Percentiles rank a stretch among this genome's conserved stretches.
Conservation (phyloP, 495 filamentous ascomycete species). For the Aspergillus nanangensis region DNA sequence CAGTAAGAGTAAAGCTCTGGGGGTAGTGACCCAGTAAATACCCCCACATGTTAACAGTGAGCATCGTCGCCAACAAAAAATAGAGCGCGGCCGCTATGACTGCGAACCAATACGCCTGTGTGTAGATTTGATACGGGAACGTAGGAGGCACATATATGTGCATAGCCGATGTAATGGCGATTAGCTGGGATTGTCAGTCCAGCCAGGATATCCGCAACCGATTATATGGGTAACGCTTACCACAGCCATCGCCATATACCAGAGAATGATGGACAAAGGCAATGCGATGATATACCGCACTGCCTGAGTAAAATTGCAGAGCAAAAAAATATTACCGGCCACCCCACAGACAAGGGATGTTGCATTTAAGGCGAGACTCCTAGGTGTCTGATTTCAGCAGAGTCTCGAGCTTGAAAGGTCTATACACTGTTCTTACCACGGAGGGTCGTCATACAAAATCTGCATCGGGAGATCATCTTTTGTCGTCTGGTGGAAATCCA, state of each 20-base stretch:
- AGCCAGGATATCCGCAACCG: too few species aligned
- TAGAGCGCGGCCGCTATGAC: conserved; percentile 66
- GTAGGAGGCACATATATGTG: conserved; percentile 55
- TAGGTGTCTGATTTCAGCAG: too few species aligned
- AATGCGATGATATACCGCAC: neutral
- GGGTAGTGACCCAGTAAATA: conserved; percentile 76
- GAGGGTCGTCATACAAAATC: too few species aligned
- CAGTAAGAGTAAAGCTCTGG: conserved; percentile 67
- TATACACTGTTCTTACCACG: too few species aligned
- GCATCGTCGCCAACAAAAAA: conserved; percentile 53
- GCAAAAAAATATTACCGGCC: neutral
- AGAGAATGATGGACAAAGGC: too few species aligned
- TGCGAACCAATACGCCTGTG: conserved; percentile 74
- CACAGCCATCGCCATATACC: too few species aligned
- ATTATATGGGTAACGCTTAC: too few species aligned
- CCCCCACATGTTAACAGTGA: conserved; percentile 76
- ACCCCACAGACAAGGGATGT: neutral
- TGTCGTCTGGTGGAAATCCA: too few species aligned
- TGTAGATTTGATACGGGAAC: conserved; percentile 55
- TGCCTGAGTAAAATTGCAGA: neutral
- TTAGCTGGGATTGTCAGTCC: conserved; percentile 53
- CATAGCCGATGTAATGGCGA: conserved; percentile 57
- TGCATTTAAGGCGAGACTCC: neutral
- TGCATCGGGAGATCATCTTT: too few species aligned
- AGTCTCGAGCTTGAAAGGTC: too few species aligned